A percentile compares a stretch with the other conserved stretches of the same genome.
Conservation (phyloP, 23 red algal species). For the Chondrus crispus region DNA sequence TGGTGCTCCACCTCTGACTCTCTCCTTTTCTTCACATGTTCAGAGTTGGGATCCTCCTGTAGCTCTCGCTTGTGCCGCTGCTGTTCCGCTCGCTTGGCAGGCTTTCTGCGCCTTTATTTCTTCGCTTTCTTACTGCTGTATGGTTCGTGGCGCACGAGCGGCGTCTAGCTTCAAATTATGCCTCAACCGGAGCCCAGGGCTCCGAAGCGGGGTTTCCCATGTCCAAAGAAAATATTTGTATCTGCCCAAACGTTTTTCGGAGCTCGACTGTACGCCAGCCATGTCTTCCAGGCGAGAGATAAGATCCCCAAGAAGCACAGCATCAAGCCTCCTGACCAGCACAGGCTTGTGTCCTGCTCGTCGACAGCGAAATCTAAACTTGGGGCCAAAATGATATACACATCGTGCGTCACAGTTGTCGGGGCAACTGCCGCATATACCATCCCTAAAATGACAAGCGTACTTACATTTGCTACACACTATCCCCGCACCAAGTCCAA, state of each 20-base stretch:
- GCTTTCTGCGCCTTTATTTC: too few species aligned
- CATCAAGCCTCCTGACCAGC: conserved; percentile 9
- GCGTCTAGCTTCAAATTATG: background rate
- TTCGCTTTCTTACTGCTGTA: too few species aligned
- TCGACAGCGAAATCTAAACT: background rate
- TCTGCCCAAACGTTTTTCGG: background rate
- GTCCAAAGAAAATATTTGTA: conserved; percentile 22
- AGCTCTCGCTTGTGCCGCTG: too few species aligned
- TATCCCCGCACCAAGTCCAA: conserved; percentile 31
- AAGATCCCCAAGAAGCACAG: conserved; percentile 21
- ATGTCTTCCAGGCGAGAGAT: conserved; percentile 19
- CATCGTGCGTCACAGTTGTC: conserved; percentile 40
- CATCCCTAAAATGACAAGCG: conserved; percentile 38
- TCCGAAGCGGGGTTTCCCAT: conserved; percentile 22
- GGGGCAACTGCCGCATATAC: conserved; percentile 42
- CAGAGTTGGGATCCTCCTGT: too few species aligned
- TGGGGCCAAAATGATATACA: conserved; percentile 11
- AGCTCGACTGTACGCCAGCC: background rate
- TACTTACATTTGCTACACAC: conserved; percentile 30
- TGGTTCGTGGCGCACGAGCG: too few species aligned
- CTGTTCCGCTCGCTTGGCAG: too few species aligned
- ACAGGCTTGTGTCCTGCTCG: conserved; percentile 22
- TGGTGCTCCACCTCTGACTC: too few species aligned
- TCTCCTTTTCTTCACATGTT: too few species aligned
- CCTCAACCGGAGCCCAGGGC: conserved; percentile 20